Conservation (phyloP, 495 filamentous ascomycete genomes). For the Penicillium taxi region DNA sequence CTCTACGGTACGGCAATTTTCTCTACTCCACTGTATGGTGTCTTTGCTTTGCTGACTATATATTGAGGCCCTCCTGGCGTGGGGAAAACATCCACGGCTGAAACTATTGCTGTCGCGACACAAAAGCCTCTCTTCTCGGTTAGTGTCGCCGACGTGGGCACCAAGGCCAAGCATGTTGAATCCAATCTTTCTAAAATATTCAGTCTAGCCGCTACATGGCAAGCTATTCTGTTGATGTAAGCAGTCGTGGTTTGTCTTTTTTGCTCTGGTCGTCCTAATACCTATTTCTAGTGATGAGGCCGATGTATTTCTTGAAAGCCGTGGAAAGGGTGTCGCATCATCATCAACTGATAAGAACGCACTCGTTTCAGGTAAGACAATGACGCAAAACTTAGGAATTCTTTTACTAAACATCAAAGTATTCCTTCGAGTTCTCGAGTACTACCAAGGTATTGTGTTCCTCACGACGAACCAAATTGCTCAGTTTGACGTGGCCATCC, state of each 20-base stretch:
- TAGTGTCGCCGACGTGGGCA: background rate
- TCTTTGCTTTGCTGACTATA: too few species aligned
- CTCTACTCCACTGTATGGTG: too few species aligned
- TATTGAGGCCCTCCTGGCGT: too few species aligned
- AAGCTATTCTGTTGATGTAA: background rate
- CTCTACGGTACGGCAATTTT: background rate
- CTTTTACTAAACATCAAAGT: background rate
- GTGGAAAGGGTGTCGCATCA: background rate
- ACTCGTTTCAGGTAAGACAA: background rate
- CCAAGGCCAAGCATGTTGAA: background rate
- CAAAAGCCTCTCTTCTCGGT: background rate
- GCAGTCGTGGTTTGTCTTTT: background rate
- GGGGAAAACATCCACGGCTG: constrained; percentile 1
- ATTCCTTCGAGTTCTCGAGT: constrained; percentile 1
- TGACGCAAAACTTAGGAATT: background rate
- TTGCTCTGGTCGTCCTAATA: background rate
- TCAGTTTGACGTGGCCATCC: constrained; percentile 4
- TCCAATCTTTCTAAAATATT: background rate
- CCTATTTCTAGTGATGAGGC: constrained; percentile 2
- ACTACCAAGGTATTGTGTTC: constrained; percentile 2
- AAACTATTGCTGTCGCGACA: background rate
- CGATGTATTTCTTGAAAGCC: constrained; percentile 3
- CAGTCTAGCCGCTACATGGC: background rate
- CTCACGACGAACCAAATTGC: constrained; percentile 5
- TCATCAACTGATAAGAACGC: background rate